These are phyloP conservation scores for Microcos paniculata DNA, from an alignment of 345 rosid genomes.

Conservation along the genomic window DNA sequence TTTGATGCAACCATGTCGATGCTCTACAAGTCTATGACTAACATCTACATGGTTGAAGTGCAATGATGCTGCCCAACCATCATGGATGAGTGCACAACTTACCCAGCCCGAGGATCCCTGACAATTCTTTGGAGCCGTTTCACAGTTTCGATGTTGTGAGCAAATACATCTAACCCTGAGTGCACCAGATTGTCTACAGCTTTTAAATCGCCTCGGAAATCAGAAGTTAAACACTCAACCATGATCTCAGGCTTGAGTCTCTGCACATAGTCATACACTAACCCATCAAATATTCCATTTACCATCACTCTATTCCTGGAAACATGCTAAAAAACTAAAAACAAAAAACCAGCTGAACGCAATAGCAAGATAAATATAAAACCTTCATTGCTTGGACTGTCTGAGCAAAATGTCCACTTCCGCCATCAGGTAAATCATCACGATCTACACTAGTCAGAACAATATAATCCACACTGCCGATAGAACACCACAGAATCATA, in stretches of 20 bases:
- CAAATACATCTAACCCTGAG: conserved; percentile 94
- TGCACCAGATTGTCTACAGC: conserved; percentile 76
- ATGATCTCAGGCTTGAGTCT: conserved; percentile 84
- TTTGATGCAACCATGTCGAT: not conserved
- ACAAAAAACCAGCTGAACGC: conserved; percentile 6
- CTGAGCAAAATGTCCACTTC: conserved; percentile 96
- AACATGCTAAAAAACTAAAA: not conserved
- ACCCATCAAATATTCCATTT: conserved; percentile 8
- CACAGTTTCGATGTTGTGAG: conserved; percentile 95
- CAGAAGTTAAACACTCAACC: conserved; percentile 98
- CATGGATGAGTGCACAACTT: conserved; percentile 19
- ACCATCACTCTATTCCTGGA: not conserved
- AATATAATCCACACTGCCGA: conserved; percentile 87
- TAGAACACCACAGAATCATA: not conserved
- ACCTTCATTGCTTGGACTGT: conserved; percentile 96
- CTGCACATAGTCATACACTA: conserved; percentile 38
- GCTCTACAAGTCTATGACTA: not conserved
- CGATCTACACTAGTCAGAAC: conserved; percentile 98
- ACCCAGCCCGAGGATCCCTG: conserved; percentile 99
- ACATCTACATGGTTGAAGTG: not conserved
- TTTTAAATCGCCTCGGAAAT: conserved; percentile 85
- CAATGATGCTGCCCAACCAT: not conserved
- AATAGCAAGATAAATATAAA: conserved; percentile 6
- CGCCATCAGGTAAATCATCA: conserved; percentile 96
- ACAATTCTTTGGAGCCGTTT: conserved; percentile 91